Base-by-base conservation (phyloP, 768 basidiomycete genomes). In the Lactarius psammicola region DNA sequence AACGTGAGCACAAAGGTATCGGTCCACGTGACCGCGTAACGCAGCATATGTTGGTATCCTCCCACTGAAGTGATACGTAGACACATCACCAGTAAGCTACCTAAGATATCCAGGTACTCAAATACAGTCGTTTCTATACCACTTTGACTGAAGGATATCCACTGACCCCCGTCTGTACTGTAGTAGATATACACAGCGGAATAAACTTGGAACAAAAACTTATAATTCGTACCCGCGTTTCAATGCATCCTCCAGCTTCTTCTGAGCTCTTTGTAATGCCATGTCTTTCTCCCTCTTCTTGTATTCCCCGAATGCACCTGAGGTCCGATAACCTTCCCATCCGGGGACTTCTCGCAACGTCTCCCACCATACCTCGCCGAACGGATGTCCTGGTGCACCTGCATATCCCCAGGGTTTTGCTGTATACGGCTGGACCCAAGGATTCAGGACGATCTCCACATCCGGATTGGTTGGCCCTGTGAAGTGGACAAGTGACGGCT, bases 391-490 rank as follows among this genome's bases (percentile, higher is more conserved):
- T 13, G 82, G 84, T 0, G 82, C 75, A 15, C 83, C 81, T 0
- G 80, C 76, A 64, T 85, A 85, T 3, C 83, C 83, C 84, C 85
- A 85, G 0, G 84, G 84, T 66, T 85, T 87, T 9, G 83, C 76
- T 1, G 80, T 81, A 65, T 75, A 81, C 4, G 83, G 85, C 68
- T 81, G 84, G n/a, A 83, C 77, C 62, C 76, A 81, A 1, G 80
- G 80, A 70, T 84, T 84, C 67, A 85, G 70, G 13, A 84, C 79
- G 5, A 77, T 74, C 8, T 73, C 77, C 66, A 84, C 54, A 5
- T 71, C 67, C 0, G 84, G 84, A 71, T 84, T 76, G 33, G 84
- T 75, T 1, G 85, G 81, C 2, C 85, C 84, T 3, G 84, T 84
- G 73, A 87, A 87, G 69, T 85, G 85, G 15, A 86, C 81, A 65